Conservation (phyloP, 345 rosid species). For the Dovyalis caffra region DNA sequence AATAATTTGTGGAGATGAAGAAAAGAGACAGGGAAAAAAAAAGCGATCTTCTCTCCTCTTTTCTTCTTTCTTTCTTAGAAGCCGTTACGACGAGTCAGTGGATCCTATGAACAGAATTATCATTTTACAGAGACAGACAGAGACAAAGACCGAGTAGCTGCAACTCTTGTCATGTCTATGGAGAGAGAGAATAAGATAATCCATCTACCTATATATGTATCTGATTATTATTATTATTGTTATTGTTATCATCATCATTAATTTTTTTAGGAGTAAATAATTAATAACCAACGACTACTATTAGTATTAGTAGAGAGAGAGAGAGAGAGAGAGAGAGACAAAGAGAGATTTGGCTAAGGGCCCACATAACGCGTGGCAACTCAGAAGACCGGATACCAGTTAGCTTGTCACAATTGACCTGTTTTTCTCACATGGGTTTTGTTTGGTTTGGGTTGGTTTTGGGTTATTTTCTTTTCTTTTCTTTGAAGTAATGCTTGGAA, state of each 20-base stretch:
- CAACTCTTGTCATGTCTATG: background rate
- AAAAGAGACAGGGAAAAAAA: background rate
- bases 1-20: background rate
- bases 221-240: too few species aligned
- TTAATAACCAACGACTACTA: background rate
- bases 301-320: background rate
- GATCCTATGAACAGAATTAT: background rate
- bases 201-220: too few species aligned
- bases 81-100: constrained; percentile 1
- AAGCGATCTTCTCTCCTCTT: background rate
- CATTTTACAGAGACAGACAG: background rate
- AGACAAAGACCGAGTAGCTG: background rate
- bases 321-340: background rate
- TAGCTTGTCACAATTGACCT: background rate
- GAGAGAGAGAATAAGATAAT: background rate
- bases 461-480: too few species aligned
- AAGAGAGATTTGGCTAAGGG: background rate
- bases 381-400: background rate
- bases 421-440: background rate
- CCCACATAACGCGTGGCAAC: constrained; percentile 13
- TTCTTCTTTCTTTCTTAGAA: background rate
- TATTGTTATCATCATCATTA: too few species aligned
- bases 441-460: too few species aligned
- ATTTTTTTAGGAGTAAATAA: too few species aligned
- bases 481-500: too few species aligned